Evolutionary conservation across 495 filamentous ascomycete genomes (phyloP).

Genomic region (Talaromyces thailandensis): DNA sequence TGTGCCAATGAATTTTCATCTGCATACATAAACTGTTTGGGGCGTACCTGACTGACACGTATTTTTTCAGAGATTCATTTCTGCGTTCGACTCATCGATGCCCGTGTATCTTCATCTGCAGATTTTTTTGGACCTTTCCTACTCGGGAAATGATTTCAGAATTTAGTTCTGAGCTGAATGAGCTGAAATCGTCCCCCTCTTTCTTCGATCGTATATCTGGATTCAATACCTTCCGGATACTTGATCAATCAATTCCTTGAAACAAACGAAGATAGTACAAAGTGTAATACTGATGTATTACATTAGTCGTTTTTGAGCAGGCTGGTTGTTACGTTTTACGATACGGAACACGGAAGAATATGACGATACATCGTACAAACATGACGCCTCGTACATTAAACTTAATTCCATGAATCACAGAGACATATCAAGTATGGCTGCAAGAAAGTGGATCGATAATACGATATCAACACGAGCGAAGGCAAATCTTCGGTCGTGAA

Average conservation of each 20-base stretch:
- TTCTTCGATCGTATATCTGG: background rate
- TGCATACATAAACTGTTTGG: background rate
- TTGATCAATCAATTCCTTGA: background rate
- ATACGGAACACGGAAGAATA: background rate
- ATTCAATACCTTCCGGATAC: background rate
- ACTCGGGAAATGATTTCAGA: background rate
- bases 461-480: background rate
- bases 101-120: background rate
- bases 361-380: background rate
- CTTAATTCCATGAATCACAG: background rate
- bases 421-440: background rate
- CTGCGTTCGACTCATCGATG: background rate
- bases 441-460: background rate
- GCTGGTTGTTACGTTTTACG: background rate
- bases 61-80: background rate
- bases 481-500: background rate
- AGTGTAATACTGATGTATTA: background rate
- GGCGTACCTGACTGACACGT: background rate
- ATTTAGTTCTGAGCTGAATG: background rate
- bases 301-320: background rate
- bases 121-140: background rate
- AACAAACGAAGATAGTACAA: background rate
- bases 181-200: background rate
- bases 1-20: background rate
- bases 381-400: background rate